Base-by-base conservation (phyloP, 2,329 filamentous ascomycete genomes). In the Aureobasidium pullulans region DNA sequence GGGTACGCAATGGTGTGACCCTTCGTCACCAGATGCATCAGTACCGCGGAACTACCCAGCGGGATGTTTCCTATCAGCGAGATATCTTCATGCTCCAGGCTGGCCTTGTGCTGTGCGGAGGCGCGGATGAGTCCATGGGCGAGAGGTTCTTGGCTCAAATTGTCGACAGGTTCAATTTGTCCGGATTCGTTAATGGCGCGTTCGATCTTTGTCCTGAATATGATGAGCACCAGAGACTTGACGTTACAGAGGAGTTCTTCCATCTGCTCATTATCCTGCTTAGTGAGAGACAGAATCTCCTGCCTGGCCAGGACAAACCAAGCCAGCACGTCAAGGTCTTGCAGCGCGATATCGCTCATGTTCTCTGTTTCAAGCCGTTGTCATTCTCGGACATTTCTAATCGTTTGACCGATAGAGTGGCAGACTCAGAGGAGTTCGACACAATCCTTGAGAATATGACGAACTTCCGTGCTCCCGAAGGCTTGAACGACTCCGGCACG, bases 1-100 rank as follows among this genome's bases (percentile, higher is more conserved):
- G 95, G 94, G 93, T 99, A 63, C 86, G 94, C 59, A 99, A 99
- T 70, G 94, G 94, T 2, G 90, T 99, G 69, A 97, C 93, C 67
- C 81, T 99, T 54, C 85, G 93, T 40, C 94, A 99, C 71, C 94
- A 99, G 73, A 94, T 95, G 71, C 88, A 88, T 56, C 94, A 92
- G 16, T 99, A 99, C 71, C 86, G 91, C 15, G 92, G 90, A 42
- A 90, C 96, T 13, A 84, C 85, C 10, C 90, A 95, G 68, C 82
- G 94, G 64, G 94, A 99, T 72, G 89, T 96, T 19, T 91, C 90
- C 1, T 93, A 96, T 68, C 93, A 96, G 67, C 85, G 94, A 61
- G 95, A 99, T 69, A 89, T 99, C 46, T 96, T 97, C 72, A 82
- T 99, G 52, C 76, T 99, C 13, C 94, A 99, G 70, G 91, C 90